phyloP scores from a whole-genome alignment of 2,329 filamentous ascomycete genomes.

The Purpureocillium takamizusanense region DNA sequence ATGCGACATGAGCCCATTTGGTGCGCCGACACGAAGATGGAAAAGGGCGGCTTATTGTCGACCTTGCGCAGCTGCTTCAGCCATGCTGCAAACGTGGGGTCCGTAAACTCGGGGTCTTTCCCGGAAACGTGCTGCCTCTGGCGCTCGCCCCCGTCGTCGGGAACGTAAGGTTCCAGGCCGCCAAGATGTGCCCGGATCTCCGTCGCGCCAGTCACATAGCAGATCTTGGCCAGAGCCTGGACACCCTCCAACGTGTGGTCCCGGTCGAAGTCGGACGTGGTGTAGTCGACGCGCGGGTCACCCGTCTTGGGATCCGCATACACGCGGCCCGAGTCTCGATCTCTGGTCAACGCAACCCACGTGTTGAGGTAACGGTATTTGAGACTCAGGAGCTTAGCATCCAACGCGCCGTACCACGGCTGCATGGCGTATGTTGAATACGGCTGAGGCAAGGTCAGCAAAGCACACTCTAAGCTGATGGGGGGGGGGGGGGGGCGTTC shows the following conservation, averaged over 20 bases:
- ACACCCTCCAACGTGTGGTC: conserved; percentile 63
- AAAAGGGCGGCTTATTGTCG: conserved; percentile 40
- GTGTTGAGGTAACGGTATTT: conserved; percentile 60
- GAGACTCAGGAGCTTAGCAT: conserved; percentile 63
- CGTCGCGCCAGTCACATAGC: conserved; percentile 68
- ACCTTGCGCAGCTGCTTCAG: conserved; percentile 37
- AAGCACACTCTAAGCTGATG: not conserved
- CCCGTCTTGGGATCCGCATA: conserved; percentile 63
- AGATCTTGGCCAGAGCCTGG: conserved; percentile 64
- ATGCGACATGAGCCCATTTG: conserved; percentile 76
- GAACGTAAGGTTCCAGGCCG: conserved; percentile 53
- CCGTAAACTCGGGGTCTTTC: conserved; percentile 39
- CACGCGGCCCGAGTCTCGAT: conserved; percentile 67
- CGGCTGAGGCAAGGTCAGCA: conserved; percentile 37
- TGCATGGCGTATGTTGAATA: conserved; percentile 52
- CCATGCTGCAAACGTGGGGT: conserved; percentile 55
- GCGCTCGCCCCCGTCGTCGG: conserved; percentile 15
- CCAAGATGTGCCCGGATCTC: conserved; percentile 64
- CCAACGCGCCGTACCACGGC: conserved; percentile 58
- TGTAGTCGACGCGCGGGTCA: conserved; percentile 59
- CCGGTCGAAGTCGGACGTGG: conserved; percentile 61
- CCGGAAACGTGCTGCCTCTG: conserved; percentile 11
- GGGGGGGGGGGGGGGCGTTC: too few relatives aligned
- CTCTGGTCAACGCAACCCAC: conserved; percentile 67
- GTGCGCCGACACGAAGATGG: conserved; percentile 60